Base-by-base conservation (phyloP, 306 rosid species). In the Cucurbita argyrosperma region DNA sequence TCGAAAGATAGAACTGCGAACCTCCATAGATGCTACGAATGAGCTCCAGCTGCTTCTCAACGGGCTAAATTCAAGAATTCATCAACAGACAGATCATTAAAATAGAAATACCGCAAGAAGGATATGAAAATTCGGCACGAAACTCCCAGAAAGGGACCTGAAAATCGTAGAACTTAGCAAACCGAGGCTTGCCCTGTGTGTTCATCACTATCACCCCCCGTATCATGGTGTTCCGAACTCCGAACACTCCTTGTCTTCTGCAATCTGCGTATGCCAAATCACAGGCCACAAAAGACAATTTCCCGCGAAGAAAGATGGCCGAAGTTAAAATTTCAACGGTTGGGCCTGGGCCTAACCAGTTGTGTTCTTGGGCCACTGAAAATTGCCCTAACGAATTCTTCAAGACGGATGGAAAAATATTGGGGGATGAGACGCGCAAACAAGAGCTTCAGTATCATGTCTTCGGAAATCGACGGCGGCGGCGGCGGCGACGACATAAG, bases 151-250 rank as follows among this genome's bases (percentile, higher is more conserved):
- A 65, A 80, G 43, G 26, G 64, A 94, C 99, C 97, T 52, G 79
- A 84, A 78, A 84, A 79, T 94, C 92, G 71, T 94, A 91, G 79
- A 94, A 89, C 76, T 91, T 94, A 60, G 96, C 80, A 62, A 94
- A 89, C 66, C 99, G 96, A 77, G 97, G 96, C 83, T 88, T 94
- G 75, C 96, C 99, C 78, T 69, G 91, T 43, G 96, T 94, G 83
- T 89, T 94, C 83, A 94, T 76, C 80, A 94, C 97, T 76, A 91
- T 72, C 80, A 91, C 99, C 52, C 96, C 84, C 51, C 80, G 88
- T 58, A 94, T 94, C 99, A 94, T 94, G 71, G 52, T 84, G 62
- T 18, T 30, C 19, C 16, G 18, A 12, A 19, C 49, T 37, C 37
- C 35, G 52, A 64, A 2, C 6, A 61, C 21, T 38, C 23, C 68